Conservation (phyloP, 495 filamentous ascomycete species). For the Entonaema liquescens region DNA sequence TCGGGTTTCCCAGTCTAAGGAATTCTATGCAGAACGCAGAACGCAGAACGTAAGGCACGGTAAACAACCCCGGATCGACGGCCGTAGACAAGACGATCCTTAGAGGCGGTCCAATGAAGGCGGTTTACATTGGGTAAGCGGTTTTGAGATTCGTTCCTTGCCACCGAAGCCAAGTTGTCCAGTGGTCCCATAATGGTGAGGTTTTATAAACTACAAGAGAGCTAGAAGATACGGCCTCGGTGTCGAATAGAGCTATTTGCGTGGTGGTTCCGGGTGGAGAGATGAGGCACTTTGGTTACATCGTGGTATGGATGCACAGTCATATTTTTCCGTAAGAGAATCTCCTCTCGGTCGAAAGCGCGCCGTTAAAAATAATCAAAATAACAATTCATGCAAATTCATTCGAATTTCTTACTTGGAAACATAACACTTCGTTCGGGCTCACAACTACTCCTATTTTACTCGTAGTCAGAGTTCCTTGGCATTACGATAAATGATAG, state of each 20-base stretch:
- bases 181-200: background rate
- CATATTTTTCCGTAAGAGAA: constrained; percentile 2
- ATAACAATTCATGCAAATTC: background rate
- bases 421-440: background rate
- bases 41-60: too few relatives aligned
- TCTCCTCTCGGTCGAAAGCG: background rate
- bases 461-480: background rate
- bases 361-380: background rate
- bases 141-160: background rate
- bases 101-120: too few relatives aligned
- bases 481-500: background rate
- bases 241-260: background rate
- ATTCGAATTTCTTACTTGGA: background rate
- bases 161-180: background rate
- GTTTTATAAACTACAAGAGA: background rate
- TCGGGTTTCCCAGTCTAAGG: background rate
- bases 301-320: background rate
- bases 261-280: background rate
- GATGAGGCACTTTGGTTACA: background rate
- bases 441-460: background rate
- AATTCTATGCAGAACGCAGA: background rate
- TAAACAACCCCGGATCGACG: background rate
- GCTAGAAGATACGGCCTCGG: background rate
- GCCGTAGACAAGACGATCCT: background rate
- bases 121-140: too few relatives aligned